These are phyloP conservation scores for Quercus engelmannii DNA, from an alignment of 306 rosid species.

Conservation along the genomic window DNA sequence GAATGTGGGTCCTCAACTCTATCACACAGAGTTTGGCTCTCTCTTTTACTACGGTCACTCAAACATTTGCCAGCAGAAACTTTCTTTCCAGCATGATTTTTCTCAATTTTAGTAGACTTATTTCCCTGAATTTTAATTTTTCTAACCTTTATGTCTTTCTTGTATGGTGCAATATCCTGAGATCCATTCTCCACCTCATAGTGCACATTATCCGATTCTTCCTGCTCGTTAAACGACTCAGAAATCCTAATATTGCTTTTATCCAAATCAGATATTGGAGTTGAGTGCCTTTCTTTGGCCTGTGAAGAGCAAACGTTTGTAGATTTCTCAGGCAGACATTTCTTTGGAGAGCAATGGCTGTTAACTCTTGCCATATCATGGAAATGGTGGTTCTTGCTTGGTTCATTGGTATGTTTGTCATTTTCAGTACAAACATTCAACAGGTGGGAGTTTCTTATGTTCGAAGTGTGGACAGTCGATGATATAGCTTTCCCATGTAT, in stretches of 20 bases:
- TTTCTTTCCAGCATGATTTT: constrained; percentile 38
- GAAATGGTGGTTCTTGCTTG: constrained; percentile 30
- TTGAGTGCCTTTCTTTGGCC: constrained; percentile 39
- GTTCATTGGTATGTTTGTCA: constrained; percentile 36
- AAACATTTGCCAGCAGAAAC: constrained; percentile 34
- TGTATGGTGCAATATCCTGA: constrained; percentile 39
- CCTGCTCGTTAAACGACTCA: constrained; percentile 33
- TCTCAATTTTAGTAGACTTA: constrained; percentile 49
- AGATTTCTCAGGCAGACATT: constrained; percentile 44
- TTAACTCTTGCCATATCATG: constrained; percentile 44
- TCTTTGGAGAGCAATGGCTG: constrained; percentile 29
- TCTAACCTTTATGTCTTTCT: constrained; percentile 46
- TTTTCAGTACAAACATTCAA: constrained; percentile 43
- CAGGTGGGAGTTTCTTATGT: constrained; percentile 21
- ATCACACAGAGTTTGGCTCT: constrained; percentile 27
- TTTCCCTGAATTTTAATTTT: constrained; percentile 34
- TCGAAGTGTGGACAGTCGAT: constrained; percentile 31
- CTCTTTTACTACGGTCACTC: constrained; percentile 49
- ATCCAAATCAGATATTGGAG: constrained; percentile 41
- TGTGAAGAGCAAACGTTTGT: constrained; percentile 47
- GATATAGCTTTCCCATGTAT: constrained; percentile 45
- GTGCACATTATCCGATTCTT: background rate
- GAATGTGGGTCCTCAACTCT: constrained; percentile 43
- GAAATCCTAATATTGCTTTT: constrained; percentile 39
- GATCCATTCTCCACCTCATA: background rate